A percentile compares a stretch with the other conserved stretches of the same genome.
These are phyloP conservation scores for Poa annua DNA, from an alignment of 176 grass and related monocot species.

Conservation along the genomic window DNA sequence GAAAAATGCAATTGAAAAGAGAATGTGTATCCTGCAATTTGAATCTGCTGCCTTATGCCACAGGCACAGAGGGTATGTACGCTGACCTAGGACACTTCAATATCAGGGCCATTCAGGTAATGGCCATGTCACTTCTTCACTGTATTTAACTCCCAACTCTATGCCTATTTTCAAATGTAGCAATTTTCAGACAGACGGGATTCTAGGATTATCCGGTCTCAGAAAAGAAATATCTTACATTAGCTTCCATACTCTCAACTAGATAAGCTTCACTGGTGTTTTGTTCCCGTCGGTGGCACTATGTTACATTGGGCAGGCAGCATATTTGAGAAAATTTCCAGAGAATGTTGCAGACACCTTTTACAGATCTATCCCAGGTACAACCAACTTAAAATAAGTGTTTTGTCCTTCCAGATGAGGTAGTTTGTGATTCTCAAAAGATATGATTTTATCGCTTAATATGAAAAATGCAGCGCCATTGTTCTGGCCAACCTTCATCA, in stretches of 20 bases:
- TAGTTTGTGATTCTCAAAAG: constrained; percentile 19
- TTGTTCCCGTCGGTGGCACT: constrained; percentile 69
- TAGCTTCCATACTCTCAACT: neutral
- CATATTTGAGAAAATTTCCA: constrained; percentile 59
- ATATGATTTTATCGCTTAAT: neutral
- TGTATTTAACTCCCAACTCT: neutral
- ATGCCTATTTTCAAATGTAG: neutral
- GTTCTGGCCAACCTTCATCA: constrained; percentile 79
- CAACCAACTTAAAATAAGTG: neutral
- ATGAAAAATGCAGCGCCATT: constrained; percentile 40
- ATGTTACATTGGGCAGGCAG: constrained; percentile 81
- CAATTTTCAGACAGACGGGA: neutral
- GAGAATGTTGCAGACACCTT: constrained; percentile 62
- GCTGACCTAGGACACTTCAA: constrained; percentile 91
- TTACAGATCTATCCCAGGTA: constrained; percentile 84
- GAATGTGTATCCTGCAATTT: constrained; percentile 8
- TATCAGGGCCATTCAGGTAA: constrained; percentile 72
- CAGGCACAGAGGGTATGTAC: constrained; percentile 86
- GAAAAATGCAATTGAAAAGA: constrained; percentile 22
- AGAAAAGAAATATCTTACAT: constrained; percentile 16
- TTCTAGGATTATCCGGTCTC: too few species aligned
- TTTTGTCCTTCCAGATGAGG: neutral
- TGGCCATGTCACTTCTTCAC: neutral
- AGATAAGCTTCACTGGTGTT: constrained; percentile 75
- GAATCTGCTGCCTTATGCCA: constrained; percentile 28